Base-by-base conservation (phyloP, 345 rosid species). In the Sisymbrium irio region DNA sequence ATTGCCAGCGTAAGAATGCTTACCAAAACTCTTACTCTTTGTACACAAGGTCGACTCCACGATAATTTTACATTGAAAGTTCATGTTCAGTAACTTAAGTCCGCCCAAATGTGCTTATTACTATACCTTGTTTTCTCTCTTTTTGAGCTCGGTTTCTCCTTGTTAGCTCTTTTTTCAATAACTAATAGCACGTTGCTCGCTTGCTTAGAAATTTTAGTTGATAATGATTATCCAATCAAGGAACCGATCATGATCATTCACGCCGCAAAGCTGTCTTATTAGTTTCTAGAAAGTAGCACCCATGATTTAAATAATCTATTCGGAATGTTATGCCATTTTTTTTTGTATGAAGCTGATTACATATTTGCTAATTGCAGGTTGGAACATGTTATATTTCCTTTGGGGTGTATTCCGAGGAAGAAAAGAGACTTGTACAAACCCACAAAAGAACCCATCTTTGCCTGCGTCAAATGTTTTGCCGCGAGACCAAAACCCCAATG, bases 381-480 rank as follows among this genome's bases (percentile, higher is more conserved):
- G 99, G 99, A 95, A 95, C 85, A 81, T 82, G 83, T 76, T 92
- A 46, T 83, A 79, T 82, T 95, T 87, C 78, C 85, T 95, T 37
- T 95, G 99, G 99, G 99, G 97, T 46, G 96, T 92, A 53, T 95
- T 92, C 80, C 87, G 83, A 75, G 90, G 88, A 81, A 88, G 82
- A 74, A 83, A 74, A 76, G 80, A 63, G 35, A 79, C 8, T 50
- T 72, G 62, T 73, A 76, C 81, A 37, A 79, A 79, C 67, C 71
- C 85, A 62, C 70, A 72, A 14, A 83, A 81, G 77, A 77, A 67
- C 62, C 58, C 75, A 17, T 72, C 74, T 27, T 59, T 73, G 75
- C 67, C 62, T 70, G 36, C 62, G 83, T 70, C 73, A 75, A 70
- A 47, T 46, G 71, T 76, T 70, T 27, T 63, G 53, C 61, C 39